Base-by-base conservation (phyloP, 805 yeast species). In the Teunomyces stri region DNA sequence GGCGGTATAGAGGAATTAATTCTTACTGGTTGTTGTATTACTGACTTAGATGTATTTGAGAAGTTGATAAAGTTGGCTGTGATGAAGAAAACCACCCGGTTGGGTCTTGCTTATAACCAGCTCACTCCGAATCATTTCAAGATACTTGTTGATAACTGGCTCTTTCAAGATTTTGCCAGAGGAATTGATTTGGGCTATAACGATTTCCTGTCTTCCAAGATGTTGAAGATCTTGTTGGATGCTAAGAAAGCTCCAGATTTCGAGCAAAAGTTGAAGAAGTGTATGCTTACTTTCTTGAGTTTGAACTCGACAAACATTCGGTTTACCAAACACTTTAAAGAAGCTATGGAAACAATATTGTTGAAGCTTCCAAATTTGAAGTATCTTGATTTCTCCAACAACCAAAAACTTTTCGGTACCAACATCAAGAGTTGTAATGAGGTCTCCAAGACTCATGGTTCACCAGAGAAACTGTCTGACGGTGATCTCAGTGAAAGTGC, bases 141-240 rank as follows among this genome's bases (percentile, higher is more conserved):
- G 49, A 65, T 78, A 18, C 49, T 71, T 10, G 55, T 88, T 20
- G 74, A 80, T 5, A 65, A 78, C 41, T 89, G 92, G 90, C 62
- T 86, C 46, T 43, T 62, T 55, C 50, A 64, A 65, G 62, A 58
- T 68, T 55, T 68, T 22, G 76, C 83, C 4, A 61, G 81, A 52
- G 97, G 97, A 3, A 64, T 91, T 5, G 97, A 90, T 69, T 57
- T 91, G 16, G 95, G 96, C 3, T 91, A 85, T 59, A 91, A 91
- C 61, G 91, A 88, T 60, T 66, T 86, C 48, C 73, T 74, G 62
- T 57, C 66, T 4, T 34, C 57, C 1, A 58, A 60, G 3, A 62
- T 62, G 49, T 48, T 76, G 44, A 63, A 60, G 27, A 72, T 74
- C 9, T 59, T 78, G 20, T 58, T 71, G 36, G 75, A 74, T 1